Evolutionary conservation across 2,329 filamentous ascomycete genomes (phyloP), one percentile per base, ranked within the genome.

Genomic region (Xylariaceae sp.): DNA sequence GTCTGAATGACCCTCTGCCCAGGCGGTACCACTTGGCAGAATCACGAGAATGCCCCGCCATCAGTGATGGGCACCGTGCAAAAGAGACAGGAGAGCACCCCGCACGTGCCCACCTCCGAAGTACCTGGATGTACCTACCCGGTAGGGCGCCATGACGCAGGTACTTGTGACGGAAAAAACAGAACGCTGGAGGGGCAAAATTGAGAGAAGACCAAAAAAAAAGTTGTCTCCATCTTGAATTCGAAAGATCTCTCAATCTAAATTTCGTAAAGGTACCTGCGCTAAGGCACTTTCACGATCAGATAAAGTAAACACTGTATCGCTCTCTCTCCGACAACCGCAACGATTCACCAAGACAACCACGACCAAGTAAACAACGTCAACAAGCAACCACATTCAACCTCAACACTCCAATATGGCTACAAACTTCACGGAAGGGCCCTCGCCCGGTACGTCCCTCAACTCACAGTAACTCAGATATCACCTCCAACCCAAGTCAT

Each of bases 381-480:
- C 8, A 18, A 11, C 4, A 50, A 50, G 45, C 18, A 10, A 54
- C 41, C 54, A 6, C 37, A 17, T 7, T 51, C n/a, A 57, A 50
- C 15, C 2, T 2, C 11, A 41, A 39, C 7, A 34, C 8, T 34
- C 1, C 7, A 49, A 49, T 23, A 64, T 64, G 62, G 52, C 58
- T 11, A 57, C 57, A 45, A 54, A 35, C 6, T 59, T 50, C 10
- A 4, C 64, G 53, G 63, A 58, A 61, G 69, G 61, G 35, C 61
- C 67, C 8, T 67, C 67, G 15, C 67, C 66, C 44, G 67, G 69
- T 71, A 68, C 49, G 64, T 68, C 35, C 10, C 48, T 53, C 23
- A 30, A 30, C 23, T 5, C 23, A 30, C 23, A 4, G 4, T 30
- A 30, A 30, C 23, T 30, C 23, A 30, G 23, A 30, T 30, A 30